A percentile compares a stretch with the other conserved stretches of the same genome.
Conservation (phyloP, 805 yeast species). For the Pichia cephalocereana region DNA sequence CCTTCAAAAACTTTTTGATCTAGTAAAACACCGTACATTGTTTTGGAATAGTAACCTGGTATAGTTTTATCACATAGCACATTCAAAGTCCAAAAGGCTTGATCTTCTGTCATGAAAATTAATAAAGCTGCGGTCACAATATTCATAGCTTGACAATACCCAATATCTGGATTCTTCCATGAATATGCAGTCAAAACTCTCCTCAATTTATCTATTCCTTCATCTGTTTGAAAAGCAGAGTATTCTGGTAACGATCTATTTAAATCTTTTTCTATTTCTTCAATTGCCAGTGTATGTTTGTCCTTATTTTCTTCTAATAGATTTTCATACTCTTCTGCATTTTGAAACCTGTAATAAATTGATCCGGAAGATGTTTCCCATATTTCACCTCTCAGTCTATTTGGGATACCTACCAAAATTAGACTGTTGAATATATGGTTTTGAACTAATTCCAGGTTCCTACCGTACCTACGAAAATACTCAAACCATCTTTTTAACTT, state of each 20-base stretch:
- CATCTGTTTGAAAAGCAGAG: constrained; percentile 80
- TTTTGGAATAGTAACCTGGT: constrained; percentile 93
- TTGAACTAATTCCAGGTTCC: constrained; percentile 66
- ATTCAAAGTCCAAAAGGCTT: constrained; percentile 89
- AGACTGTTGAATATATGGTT: constrained; percentile 75
- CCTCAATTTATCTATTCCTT: constrained; percentile 78
- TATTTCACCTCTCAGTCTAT: constrained; percentile 85
- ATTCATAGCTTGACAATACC: constrained; percentile 99
- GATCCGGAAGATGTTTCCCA: constrained; percentile 94
- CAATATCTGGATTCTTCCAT: constrained; percentile 95
- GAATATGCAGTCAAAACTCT: constrained; percentile 89
- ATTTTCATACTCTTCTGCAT: constrained; percentile 48
- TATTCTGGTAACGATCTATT: constrained; percentile 94
- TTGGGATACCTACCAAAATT: constrained; percentile 89
- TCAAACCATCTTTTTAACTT: constrained; percentile 94
- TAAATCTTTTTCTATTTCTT: constrained; percentile 93
- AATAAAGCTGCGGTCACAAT: constrained; percentile 75
- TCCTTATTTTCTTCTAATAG: constrained; percentile 54
- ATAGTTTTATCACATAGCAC: constrained; percentile 74
- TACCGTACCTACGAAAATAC: constrained; percentile 72
- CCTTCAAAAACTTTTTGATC: constrained; percentile 94
- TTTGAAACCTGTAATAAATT: constrained; percentile 58
- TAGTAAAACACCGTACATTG: constrained; percentile 93
- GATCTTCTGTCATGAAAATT: constrained; percentile 89
- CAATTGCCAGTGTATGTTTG: constrained; percentile 73